Percentiles rank a stretch among this genome's conserved stretches.
These are phyloP conservation scores for Lolium rigidum DNA, from an alignment of 176 grass and related monocot species.

Conservation along the genomic window DNA sequence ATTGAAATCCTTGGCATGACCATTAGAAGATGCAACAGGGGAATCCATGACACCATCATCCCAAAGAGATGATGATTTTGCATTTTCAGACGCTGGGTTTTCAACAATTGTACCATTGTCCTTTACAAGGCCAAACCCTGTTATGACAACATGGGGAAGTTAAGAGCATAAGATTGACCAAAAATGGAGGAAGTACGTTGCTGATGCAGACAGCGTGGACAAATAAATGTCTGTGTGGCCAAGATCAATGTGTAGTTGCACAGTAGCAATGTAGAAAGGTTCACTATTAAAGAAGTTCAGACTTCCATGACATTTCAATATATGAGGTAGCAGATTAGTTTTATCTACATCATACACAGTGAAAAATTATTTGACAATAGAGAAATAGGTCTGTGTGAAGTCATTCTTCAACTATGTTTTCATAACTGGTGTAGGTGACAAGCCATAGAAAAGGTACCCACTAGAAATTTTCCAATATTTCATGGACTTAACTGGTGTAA, in stretches of 20 bases:
- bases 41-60: constrained; percentile 65
- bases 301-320: constrained; percentile 9
- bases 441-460: neutral
- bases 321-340: neutral
- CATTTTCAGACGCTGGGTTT: constrained; percentile 61
- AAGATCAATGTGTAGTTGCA: constrained; percentile 15
- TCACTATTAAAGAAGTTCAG: constrained; percentile 7
- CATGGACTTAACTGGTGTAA: constrained; percentile 19
- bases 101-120: constrained; percentile 70
- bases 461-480: neutral
- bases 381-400: neutral
- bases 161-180: constrained; percentile 21
- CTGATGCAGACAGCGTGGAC: neutral
- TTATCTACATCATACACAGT: constrained; percentile 11
- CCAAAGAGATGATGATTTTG: constrained; percentile 69
- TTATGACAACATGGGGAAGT: constrained; percentile 28
- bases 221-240: neutral
- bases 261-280: constrained; percentile 8
- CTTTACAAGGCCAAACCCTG: constrained; percentile 91
- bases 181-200: neutral
- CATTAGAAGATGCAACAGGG: constrained; percentile 81
- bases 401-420: constrained; percentile 15
- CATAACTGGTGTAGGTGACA: constrained; percentile 6
- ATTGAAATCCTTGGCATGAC: constrained; percentile 67
- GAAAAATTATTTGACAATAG: neutral